These are phyloP conservation scores for Silene noctiflora DNA, from an alignment of 179 eudicot genomes.

Conservation along the genomic window DNA sequence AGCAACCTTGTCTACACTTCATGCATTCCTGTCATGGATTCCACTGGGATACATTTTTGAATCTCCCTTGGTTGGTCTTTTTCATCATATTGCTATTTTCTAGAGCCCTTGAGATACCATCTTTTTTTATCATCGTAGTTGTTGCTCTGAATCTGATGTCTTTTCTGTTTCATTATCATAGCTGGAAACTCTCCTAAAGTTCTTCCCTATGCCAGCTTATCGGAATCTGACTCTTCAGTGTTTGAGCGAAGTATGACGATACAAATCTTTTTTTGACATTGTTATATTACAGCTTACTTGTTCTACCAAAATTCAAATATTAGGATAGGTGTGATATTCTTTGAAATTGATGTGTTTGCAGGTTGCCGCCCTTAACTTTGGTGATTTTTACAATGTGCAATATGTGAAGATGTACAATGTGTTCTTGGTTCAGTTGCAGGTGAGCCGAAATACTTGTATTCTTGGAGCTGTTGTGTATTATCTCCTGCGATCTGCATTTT, in stretches of 20 bases:
- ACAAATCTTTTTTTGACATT: neutral
- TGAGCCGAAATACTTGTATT: conserved; percentile 21
- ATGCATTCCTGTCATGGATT: conserved; percentile 98
- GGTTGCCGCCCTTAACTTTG: conserved; percentile 92
- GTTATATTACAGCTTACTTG: neutral
- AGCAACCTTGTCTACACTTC: conserved; percentile 89
- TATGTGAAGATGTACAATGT: conserved; percentile 78
- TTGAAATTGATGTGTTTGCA: conserved; percentile 30
- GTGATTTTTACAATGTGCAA: conserved; percentile 78
- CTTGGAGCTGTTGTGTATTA: neutral
- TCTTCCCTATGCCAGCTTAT: conserved; percentile 75
- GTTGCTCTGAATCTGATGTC: conserved; percentile 5
- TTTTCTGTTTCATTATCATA: conserved; percentile 29
- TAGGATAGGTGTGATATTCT: neutral
- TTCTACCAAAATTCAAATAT: neutral
- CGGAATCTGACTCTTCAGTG: conserved; percentile 96
- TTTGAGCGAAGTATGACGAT: conserved; percentile 69
- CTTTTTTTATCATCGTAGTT: neutral
- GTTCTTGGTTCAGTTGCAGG: conserved; percentile 95
- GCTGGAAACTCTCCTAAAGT: conserved; percentile 88
- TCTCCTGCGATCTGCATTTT: neutral
- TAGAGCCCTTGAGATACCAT: neutral
- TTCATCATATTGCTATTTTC: neutral
- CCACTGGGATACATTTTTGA: conserved; percentile 98
- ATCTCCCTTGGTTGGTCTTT: conserved; percentile 83